Evolutionary conservation across 257 asterid species (phyloP).

Genomic region (Solanum medicagineum): DNA sequence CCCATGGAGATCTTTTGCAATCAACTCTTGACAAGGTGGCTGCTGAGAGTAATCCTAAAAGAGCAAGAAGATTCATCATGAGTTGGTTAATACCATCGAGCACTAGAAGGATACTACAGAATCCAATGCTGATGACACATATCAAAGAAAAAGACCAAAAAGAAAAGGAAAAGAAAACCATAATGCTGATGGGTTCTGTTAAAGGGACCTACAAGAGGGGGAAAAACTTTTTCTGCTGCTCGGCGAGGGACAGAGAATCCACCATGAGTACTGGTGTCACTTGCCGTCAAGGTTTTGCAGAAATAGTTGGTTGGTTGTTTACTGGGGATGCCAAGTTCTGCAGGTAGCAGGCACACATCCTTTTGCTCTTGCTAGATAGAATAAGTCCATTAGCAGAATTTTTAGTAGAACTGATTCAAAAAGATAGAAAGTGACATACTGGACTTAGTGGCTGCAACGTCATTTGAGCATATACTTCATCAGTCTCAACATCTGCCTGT

Average conservation of each 20-base stretch:
- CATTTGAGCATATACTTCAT: conserved; percentile 95
- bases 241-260: conserved; percentile 98
- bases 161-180: not conserved
- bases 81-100: not conserved
- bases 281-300: conserved; percentile 87
- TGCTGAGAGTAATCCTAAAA: conserved; percentile 78
- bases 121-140: not conserved
- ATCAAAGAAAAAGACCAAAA: not conserved
- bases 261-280: conserved; percentile 96
- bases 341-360: conserved; percentile 73
- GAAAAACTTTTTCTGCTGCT: conserved; percentile 97
- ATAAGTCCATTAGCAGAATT: not conserved
- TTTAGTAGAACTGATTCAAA: not conserved
- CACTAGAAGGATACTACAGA: not conserved
- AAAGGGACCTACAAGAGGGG: conserved; percentile 64
- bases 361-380: conserved; percentile 81
- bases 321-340: conserved; percentile 81
- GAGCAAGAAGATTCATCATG: not conserved
- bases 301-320: conserved; percentile 93
- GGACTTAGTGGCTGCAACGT: conserved; percentile 85
- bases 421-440: conserved; percentile 24
- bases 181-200: not conserved
- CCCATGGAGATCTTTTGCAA: conserved; percentile 94
- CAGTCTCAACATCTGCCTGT: conserved; percentile 95
- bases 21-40: conserved; percentile 87